Evolutionary conservation across 2,329 filamentous ascomycete species (phyloP), one percentile per base, ranked within the genome.

Genomic region (Metarhizium rileyi): DNA sequence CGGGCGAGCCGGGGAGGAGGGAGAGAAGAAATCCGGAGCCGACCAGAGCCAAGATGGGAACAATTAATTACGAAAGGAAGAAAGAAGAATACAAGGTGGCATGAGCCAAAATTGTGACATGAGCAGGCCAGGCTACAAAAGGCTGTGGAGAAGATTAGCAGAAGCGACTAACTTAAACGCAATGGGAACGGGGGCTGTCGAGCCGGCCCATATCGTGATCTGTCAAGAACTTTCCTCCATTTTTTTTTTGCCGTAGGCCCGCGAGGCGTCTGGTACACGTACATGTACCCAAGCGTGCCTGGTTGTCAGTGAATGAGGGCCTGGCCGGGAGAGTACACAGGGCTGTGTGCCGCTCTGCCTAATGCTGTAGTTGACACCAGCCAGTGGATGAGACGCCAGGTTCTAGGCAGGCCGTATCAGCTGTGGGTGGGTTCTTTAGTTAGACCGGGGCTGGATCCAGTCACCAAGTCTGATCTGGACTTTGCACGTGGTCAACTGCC

Each of bases 211-310:
- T 40, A 46, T 46, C 52, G 54, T 48, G 47, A 56, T 56, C 52
- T 55, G 54, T 33, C 30, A 33, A 33, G 30, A 55, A 55, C 53
- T 53, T 53, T 53, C 50, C 50, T 7, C 33, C 5, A 14, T 14
- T 5, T 33, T 45, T 30, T 42, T 25, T 25, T 7, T 22, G 20
- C 22, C 38, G 14, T 42, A 20, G 18, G 20, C 20, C n/a, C 18
- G 33, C 25, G 44, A 35, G 38, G 38, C 38, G 38, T 33, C 22
- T 12, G 22, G 22, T 23, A n/a, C n/a, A n/a, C n/a, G n/a, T n/a
- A n/a, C n/a, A n/a, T n/a, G n/a, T n/a, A n/a, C n/a, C n/a, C n/a
- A n/a, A n/a, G n/a, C n/a, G n/a, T n/a, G n/a, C n/a, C n/a, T n/a
- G n/a, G n/a, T n/a, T n/a, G n/a, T n/a, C n/a, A n/a, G n/a, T n/a